Base-by-base conservation (phyloP, 1,139 yeast genomes). In the Kodamaea anthophila region DNA sequence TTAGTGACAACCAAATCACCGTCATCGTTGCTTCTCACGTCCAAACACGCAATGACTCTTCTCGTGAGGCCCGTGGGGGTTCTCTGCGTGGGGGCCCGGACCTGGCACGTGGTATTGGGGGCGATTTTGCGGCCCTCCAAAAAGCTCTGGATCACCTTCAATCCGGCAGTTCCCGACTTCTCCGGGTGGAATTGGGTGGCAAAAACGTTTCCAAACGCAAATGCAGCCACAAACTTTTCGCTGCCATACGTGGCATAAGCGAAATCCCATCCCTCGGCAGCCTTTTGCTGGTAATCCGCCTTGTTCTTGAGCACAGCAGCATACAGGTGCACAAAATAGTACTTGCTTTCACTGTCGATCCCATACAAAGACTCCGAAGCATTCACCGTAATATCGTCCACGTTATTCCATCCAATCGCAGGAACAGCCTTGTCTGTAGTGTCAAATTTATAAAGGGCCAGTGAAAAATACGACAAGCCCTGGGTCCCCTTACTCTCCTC, bases 111-210 rank as follows among this genome's bases (percentile, higher is more conserved):
- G 37, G 43, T 24, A 25, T 45, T 33, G 37, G 47, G 24, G 2
- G 60, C 43, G 18, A 50, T 38, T 41, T 60, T 63, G 9, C 54
- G 53, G 29, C 77, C 81, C 26, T 67, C 66, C 41, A 91, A 61
- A 49, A 91, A 91, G 18, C 83, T 71, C 37, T 73, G 70, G 35
- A 91, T 69, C 5, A 88, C 77, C 39, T 74, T 71, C 26, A 91
- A 61, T 26, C 98, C 98, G 6, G 96, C 95, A 24, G 64, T 54
- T 8, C 98, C 98, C 3, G 96, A 84, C 55, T 91, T 91, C 53
- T 91, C 98, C 5, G 98, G 98, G 56, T 91, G 98, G 57, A 91
- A 91, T 55, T 91, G 98, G 1, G 97, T 91, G 26, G 96, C 95
- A 56, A 91, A 84, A 13, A 88, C 65, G 40, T 86, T 87, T 36